A percentile compares a stretch with the other conserved stretches of the same genome.
Evolutionary conservation across 164 flowering plant genomes (phyloP).

Genomic region (Berberis thunbergii): DNA sequence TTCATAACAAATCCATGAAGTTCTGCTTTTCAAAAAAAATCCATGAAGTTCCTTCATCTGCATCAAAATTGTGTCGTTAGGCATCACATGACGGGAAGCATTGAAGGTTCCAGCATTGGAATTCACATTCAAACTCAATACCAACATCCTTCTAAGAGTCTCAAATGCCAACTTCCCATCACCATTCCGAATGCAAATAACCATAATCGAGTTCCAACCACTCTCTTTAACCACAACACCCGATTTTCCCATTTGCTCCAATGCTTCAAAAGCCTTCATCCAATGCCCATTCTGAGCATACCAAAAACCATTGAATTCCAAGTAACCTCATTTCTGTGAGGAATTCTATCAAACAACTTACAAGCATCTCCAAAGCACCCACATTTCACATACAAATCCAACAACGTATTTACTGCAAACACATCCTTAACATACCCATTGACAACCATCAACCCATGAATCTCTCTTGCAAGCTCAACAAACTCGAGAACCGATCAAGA

Average conservation of each 20-base stretch:
- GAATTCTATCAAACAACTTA: too few species aligned
- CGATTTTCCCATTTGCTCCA: slow-evolving; percentile 5
- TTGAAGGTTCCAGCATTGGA: slow-evolving; percentile 19
- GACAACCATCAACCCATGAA: too few species aligned
- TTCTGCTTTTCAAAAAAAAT: neutral
- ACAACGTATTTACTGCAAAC: too few species aligned
- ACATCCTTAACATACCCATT: too few species aligned
- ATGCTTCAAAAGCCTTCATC: neutral
- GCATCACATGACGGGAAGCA: slow-evolving; percentile 12
- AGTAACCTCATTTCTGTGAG: too few species aligned
- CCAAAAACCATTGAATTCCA: too few species aligned
- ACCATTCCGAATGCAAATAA: slow-evolving; percentile 17
- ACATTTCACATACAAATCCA: too few species aligned
- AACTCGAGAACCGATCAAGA: too few species aligned
- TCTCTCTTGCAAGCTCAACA: too few species aligned
- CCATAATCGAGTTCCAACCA: slow-evolving; percentile 25
- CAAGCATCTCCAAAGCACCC: too few species aligned
- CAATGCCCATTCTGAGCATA: too few species aligned
- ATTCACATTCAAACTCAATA: neutral
- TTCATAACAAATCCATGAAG: neutral
- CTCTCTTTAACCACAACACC: slow-evolving; percentile 11
- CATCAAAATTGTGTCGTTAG: slow-evolving; percentile 4
- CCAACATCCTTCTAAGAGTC: slow-evolving; percentile 18
- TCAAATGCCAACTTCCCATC: slow-evolving; percentile 15
- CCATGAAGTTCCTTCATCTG: slow-evolving; percentile 20